A percentile compares a stretch with the other conserved stretches of the same genome.
These are phyloP conservation scores for Nematodospora anomalae DNA, from an alignment of 1,139 yeast species.

Conservation along the genomic window DNA sequence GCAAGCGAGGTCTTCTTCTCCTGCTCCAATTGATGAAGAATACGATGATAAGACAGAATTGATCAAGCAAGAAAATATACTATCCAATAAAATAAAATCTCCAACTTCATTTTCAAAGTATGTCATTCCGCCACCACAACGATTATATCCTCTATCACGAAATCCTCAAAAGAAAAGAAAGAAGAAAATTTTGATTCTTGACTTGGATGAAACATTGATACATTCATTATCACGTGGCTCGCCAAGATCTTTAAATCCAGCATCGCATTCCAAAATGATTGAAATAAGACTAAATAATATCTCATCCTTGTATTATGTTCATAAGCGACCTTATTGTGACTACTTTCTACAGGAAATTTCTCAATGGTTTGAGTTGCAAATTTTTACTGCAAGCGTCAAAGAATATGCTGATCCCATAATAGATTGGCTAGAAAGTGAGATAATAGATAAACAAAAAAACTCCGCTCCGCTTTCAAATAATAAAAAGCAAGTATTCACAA, in stretches of 20 bases:
- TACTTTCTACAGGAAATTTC: conserved; percentile 73
- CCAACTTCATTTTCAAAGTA: conserved; percentile 54
- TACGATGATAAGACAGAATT: conserved; percentile 40
- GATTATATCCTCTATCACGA: conserved; percentile 44
- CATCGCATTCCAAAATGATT: conserved; percentile 68
- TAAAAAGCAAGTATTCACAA: conserved; percentile 38
- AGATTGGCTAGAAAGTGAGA: conserved; percentile 66
- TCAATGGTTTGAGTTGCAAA: conserved; percentile 85
- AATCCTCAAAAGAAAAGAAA: conserved; percentile 38
- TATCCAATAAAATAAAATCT: conserved; percentile 53
- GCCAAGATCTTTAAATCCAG: conserved; percentile 47
- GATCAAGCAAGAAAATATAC: conserved; percentile 37
- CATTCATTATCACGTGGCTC: conserved; percentile 79
- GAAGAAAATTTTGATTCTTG: conserved; percentile 75
- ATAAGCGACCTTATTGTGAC: conserved; percentile 90
- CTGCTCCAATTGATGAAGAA: conserved; percentile 6
- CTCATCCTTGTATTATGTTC: conserved; percentile 84
- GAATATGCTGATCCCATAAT: conserved; percentile 98
- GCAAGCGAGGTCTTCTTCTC: conserved; percentile 1
- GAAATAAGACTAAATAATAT: conserved; percentile 73
- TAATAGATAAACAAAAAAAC: conserved; percentile 20
- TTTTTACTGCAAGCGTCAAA: conserved; percentile 91
- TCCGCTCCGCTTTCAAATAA: conserved; percentile 1
- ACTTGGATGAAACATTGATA: conserved; percentile 89
- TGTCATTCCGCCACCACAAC: conserved; percentile 49